phyloP scores from a whole-genome alignment of 345 rosid genomes.

The Angophora floribunda region DNA sequence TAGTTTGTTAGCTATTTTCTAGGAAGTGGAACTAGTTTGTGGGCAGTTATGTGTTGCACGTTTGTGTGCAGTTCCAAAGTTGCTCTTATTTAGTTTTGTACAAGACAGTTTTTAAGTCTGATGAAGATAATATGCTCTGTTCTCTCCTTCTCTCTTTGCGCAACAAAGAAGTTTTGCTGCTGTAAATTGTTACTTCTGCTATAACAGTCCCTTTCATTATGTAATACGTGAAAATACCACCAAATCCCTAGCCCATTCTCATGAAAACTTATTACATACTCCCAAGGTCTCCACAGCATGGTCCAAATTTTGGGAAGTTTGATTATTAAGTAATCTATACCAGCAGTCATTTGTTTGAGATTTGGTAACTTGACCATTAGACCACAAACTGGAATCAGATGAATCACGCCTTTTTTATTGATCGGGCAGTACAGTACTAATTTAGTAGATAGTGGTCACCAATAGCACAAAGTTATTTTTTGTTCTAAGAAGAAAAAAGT shows the following conservation, averaged over 20 bases:
- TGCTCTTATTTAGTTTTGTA: too few relatives aligned
- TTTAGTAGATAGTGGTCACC: background rate
- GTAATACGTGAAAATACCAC: background rate
- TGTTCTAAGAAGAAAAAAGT: too few relatives aligned
- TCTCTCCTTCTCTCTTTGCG: too few relatives aligned
- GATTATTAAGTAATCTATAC: background rate
- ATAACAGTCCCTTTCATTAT: background rate
- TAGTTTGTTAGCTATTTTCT: too few relatives aligned
- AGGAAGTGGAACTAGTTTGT: too few relatives aligned
- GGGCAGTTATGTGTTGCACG: too few relatives aligned
- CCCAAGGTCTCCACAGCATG: background rate
- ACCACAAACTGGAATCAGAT: background rate
- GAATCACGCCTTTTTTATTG: background rate
- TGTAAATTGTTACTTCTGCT: too few relatives aligned
- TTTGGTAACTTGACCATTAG: background rate
- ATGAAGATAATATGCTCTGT: too few relatives aligned
- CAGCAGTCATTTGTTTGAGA: background rate
- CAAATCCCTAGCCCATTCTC: background rate
- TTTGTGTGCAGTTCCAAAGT: too few relatives aligned
- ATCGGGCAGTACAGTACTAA: background rate
- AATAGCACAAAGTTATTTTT: background rate
- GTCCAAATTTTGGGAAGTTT: background rate
- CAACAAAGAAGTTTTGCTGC: too few relatives aligned
- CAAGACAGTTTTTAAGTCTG: too few relatives aligned
- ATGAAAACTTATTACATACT: background rate